Evolutionary conservation across 1,284 basidiomycete species (phyloP), one percentile per base, ranked within the genome.

Genomic region (Wolfiporia cocos): DNA sequence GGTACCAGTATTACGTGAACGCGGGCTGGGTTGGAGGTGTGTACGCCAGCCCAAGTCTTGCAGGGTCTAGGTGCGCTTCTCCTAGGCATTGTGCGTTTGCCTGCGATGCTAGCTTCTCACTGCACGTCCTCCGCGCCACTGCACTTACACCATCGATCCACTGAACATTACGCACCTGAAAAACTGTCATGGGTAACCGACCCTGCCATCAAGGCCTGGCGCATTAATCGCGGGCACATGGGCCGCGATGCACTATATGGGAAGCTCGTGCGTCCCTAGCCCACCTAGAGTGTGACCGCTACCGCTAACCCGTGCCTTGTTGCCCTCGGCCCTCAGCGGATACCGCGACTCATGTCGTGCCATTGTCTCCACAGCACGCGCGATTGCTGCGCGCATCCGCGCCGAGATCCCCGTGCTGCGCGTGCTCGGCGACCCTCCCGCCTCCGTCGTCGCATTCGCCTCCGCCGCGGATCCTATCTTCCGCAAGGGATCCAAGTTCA

Each of bases 161-260:
- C 32, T 34, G 32, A 10, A 18, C 32, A 18, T n/a, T n/a, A n/a
- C n/a, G n/a, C n/a, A 28, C 7, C 26, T 9, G 26, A 28, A 28
- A 7, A 9, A 28, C 9, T 7, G 9, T 9, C 7, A 28, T 28
- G 26, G 1, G n/a, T n/a, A 11, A 3, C 11, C 20, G 15, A 21
- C 18, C 3, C 34, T 20, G 0, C 2, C 6, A 10, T 9, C 14
- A 41, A 88, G 94, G 34, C 92, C 94, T 0, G 95, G 95, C 7
- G 83, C 92, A 0, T 68, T 98, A 44, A 88, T 99, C 47, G 95
- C 95, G 10, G 95, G 92, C 33, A 86, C 92, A 14, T 99, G 94
- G 93, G 92, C 95, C 3, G 92, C 92, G 1, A 83, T 98, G 82
- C 87, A 95, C 57, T 81, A 89, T 60, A 84, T 96, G 68, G 95